phyloP scores from a whole-genome alignment of 2,329 filamentous ascomycete species.

The Aspergillus ochraceus region DNA sequence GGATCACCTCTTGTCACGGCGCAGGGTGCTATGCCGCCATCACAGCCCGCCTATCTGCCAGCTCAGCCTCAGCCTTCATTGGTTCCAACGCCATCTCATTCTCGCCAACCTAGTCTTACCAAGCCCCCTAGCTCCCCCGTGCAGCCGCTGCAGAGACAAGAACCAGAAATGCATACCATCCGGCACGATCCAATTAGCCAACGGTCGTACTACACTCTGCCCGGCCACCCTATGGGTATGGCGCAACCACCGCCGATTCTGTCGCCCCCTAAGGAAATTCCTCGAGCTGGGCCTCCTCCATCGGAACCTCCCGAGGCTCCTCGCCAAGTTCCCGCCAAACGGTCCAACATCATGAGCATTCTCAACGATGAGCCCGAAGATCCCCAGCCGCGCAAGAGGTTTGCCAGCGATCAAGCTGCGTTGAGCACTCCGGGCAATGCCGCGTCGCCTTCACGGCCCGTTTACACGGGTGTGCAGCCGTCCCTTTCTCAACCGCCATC shows the following conservation, averaged over 20 bases:
- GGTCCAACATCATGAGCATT: conserved; percentile 52
- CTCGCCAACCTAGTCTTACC: conserved; percentile 36
- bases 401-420: conserved; percentile 40
- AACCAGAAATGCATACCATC: conserved; percentile 35
- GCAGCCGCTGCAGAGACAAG: conserved; percentile 28
- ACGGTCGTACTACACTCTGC: conserved; percentile 32
- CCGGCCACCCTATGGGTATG: conserved; percentile 26
- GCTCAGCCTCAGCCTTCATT: conserved; percentile 27
- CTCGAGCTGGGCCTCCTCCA: conserved; percentile 34
- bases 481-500: conserved; percentile 25
- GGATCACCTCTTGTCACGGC: conserved; percentile 23
- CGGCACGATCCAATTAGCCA: conserved; percentile 39
- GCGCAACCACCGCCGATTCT: conserved; percentile 31
- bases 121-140: conserved; percentile 37
- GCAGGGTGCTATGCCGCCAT: conserved; percentile 16
- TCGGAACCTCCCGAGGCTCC: conserved; percentile 35
- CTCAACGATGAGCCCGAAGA: conserved; percentile 51
- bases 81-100: conserved; percentile 31
- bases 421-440: conserved; percentile 16
- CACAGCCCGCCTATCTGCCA: conserved; percentile 31
- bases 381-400: conserved; percentile 46
- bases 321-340: conserved; percentile 47
- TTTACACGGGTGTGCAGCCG: conserved; percentile 24
- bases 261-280: conserved; percentile 38
- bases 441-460: conserved; percentile 27